phyloP scores from a whole-genome alignment of 202 grass and related monocot genomes.

The Cymbopogon flexuosus region DNA sequence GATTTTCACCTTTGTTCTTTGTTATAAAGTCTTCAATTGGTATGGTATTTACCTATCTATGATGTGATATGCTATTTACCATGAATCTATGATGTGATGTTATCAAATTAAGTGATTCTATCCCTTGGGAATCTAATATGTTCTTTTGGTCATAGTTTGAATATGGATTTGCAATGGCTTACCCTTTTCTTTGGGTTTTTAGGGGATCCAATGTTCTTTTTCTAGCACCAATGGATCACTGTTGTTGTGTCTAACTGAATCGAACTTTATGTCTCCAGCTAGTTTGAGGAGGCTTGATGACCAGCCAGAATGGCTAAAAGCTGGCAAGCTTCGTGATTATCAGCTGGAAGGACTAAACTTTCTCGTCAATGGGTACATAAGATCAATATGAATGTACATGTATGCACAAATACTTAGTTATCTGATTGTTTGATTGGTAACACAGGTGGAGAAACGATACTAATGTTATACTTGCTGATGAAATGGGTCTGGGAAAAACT shows the following conservation, averaged over 20 bases:
- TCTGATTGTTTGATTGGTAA: conserved; percentile 24
- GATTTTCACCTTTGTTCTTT: neutral
- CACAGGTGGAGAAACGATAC: conserved; percentile 98
- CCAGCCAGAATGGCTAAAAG: conserved; percentile 94
- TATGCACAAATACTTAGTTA: conserved; percentile 1
- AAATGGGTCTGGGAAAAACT: conserved; percentile 99
- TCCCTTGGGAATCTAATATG: neutral
- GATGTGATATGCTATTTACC: neutral
- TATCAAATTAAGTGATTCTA: conserved; percentile 5
- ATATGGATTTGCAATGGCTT: conserved; percentile 7
- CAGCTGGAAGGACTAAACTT: conserved; percentile 99
- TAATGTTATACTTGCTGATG: conserved; percentile 99
- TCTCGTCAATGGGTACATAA: conserved; percentile 85
- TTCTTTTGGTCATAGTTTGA: neutral
- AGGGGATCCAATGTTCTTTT: neutral
- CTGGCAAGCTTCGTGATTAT: conserved; percentile 97
- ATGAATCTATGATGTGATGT: neutral
- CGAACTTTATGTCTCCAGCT: conserved; percentile 46
- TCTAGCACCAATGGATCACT: neutral
- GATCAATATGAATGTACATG: neutral
- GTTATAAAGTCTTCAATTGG: neutral
- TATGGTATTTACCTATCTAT: neutral
- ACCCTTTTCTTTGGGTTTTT: neutral
- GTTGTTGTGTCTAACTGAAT: conserved; percentile 14
- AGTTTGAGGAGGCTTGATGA: conserved; percentile 98